Base-by-base conservation (phyloP, 768 basidiomycete species). In the Clitopilus hobsonii region DNA sequence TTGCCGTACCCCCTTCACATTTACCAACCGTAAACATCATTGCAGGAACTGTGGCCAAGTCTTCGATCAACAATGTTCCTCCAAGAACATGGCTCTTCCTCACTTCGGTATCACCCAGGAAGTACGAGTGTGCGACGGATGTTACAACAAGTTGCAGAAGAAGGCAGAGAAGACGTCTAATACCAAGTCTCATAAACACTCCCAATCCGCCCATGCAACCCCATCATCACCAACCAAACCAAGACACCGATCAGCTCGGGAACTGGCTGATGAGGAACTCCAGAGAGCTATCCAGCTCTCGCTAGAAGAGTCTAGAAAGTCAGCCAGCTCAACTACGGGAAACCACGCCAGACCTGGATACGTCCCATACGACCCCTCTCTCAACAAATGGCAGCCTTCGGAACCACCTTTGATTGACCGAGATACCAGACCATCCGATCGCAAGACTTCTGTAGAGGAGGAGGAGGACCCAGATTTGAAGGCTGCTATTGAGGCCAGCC, bases 31-130 rank as follows among this genome's bases (percentile, higher is more conserved):
- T 51, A 98, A 98, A 67, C 97, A 99, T 63, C 97, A 99, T 65
- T 99, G 97, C 67, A 85, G 97, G 13, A 98, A 98, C 68, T 99
- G 97, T 71, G 97, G 97, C 6, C 87, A 89, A 66, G 94, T 98
- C 13, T 98, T 97, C 65, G 96, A 98, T 71, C 93, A 95, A 53
- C 79, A 84, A 38, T 99, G 97, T 68, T 95, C 93, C 0, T 86
- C 89, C 28, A 90, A 93, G 69, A 74, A 79, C 2, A 83, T 92
- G 69, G 75, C 92, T 0, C 77, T 98, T 22, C 96, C 97, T 3
- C 91, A 94, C 66, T 96, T 92, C 63, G 97, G 97, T 10, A 94
- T 99, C 60, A 77, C 84, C 1, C 88, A 97, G 64, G 87, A 89
- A 30, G 97, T 99, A 5, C 79, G 97, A 32, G 96, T 98, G 0